phyloP scores from a whole-genome alignment of 805 yeast species.

The Spathaspora sp. region DNA sequence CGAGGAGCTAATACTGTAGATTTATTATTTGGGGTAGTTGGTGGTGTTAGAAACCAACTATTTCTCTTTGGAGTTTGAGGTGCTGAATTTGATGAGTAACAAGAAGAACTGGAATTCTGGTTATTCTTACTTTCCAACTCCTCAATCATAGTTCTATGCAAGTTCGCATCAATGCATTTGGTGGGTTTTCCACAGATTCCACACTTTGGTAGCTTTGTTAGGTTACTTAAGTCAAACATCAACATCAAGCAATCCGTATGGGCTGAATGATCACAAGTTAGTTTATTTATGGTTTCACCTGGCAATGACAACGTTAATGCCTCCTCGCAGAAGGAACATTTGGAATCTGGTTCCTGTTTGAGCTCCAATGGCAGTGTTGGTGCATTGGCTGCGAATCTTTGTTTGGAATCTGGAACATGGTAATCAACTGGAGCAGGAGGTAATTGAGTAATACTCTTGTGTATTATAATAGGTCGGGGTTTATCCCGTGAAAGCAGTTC shows the following conservation, averaged over 20 bases:
- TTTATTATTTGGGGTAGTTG: background rate
- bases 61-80: background rate
- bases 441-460: background rate
- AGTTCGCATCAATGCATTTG: slow-evolving; percentile 8
- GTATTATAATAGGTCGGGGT: too few species aligned
- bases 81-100: background rate
- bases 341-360: slow-evolving; percentile 1
- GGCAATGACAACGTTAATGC: slow-evolving; percentile 11
- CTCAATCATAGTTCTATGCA: background rate
- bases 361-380: slow-evolving; percentile 1
- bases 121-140: background rate
- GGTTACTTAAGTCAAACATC: slow-evolving; percentile 11
- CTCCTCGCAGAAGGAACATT: slow-evolving; percentile 18
- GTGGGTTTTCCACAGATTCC: slow-evolving; percentile 12
- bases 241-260: slow-evolving; percentile 21
- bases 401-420: background rate
- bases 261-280: slow-evolving; percentile 22
- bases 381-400: background rate
- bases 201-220: slow-evolving; percentile 11
- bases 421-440: background rate
- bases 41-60: background rate
- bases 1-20: background rate
- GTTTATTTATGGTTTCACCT: slow-evolving; percentile 14
- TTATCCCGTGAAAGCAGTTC: too few species aligned
- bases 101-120: background rate